A percentile compares a stretch with the other conserved stretches of the same genome.
Conservation (phyloP, 768 basidiomycete genomes). For the Artomyces pyxidatus region DNA sequence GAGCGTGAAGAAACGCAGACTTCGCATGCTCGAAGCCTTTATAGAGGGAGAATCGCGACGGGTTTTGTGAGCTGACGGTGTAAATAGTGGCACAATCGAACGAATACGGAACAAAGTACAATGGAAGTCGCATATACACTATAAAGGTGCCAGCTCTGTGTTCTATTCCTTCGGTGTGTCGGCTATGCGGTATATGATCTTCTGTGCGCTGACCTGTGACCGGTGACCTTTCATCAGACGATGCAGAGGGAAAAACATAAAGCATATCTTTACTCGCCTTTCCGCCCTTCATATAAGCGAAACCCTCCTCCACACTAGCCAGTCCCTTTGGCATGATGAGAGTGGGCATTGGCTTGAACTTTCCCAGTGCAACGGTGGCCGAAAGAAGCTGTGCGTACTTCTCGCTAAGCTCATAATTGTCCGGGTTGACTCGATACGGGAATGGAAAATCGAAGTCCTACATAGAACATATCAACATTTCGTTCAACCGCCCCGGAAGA, state of each 20-base stretch:
- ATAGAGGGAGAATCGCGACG: too few species aligned
- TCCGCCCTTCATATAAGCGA: not conserved
- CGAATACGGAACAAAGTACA: too few species aligned
- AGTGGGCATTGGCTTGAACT: conserved; percentile 18
- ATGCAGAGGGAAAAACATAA: not conserved
- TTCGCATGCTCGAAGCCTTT: too few species aligned
- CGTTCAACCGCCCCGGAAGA: too few species aligned
- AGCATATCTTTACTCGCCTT: not conserved
- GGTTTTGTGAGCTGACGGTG: too few species aligned
- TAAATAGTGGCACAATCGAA: too few species aligned
- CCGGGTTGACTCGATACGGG: conserved; percentile 6
- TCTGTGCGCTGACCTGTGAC: not conserved
- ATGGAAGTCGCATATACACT: too few species aligned
- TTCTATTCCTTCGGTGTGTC: too few species aligned
- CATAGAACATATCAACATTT: too few species aligned
- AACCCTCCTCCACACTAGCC: conserved; percentile 15
- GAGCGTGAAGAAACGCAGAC: too few species aligned
- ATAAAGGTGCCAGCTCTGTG: too few species aligned
- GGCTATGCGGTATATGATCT: not conserved
- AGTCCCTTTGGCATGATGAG: conserved; percentile 20
- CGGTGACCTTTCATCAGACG: not conserved
- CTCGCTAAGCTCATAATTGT: not conserved
- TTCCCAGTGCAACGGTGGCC: conserved; percentile 11
- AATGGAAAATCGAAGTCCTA: conserved; percentile 16
- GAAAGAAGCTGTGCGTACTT: conserved; percentile 10